Evolutionary conservation across 768 basidiomycete genomes (phyloP), one percentile per base, ranked within the genome.

Genomic region (Leccinum olivaceopallidum): DNA sequence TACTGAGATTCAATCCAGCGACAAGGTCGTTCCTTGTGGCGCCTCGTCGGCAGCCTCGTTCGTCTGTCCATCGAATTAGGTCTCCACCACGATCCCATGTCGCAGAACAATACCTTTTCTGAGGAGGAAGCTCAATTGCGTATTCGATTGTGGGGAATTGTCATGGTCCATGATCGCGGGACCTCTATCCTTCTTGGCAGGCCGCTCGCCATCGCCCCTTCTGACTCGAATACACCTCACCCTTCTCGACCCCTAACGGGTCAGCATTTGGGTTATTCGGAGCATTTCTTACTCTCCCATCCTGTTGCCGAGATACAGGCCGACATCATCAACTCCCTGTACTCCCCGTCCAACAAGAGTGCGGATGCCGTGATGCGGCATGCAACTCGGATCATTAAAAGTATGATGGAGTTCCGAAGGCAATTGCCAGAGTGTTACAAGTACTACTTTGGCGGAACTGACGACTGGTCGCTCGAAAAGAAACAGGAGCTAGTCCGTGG

Each of bases 11-110:
- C 44, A 53, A 22, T 64, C 36, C 67, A 94, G 92, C 86, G 92
- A 65, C 91, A 92, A 82, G 92, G 92, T n/a, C 85, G 91, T 63
- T 89, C 90, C 1, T 78, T 94, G 3, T 94, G 92, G 92, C 89
- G 92, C 56, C 84, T 94, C 16, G 91, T 92, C 56, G 92, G 92
- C 30, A 90, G 87, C 61, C 82, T 94, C 42, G 90, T 94, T 28
- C 86, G 92, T 5, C 80, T 94, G 12, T 83, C 89, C 16, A 85
- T 93, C 64, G 92, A 94, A 73, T 81, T 94, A 3, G 92, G 92
- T 26, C 78, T 94, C 50, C 93, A 94, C 64, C 92, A 94, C 66
- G 91, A 94, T 70, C 92, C 92, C 6, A 88, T 81, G 4, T 80
- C 80, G 2, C 87, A 92, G 70, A 74, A 80, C 32, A 67, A 73